Evolutionary conservation across 2,329 filamentous ascomycete species (phyloP), one percentile per base, ranked within the genome.

Genomic region (Sclerotinia spermophila): DNA sequence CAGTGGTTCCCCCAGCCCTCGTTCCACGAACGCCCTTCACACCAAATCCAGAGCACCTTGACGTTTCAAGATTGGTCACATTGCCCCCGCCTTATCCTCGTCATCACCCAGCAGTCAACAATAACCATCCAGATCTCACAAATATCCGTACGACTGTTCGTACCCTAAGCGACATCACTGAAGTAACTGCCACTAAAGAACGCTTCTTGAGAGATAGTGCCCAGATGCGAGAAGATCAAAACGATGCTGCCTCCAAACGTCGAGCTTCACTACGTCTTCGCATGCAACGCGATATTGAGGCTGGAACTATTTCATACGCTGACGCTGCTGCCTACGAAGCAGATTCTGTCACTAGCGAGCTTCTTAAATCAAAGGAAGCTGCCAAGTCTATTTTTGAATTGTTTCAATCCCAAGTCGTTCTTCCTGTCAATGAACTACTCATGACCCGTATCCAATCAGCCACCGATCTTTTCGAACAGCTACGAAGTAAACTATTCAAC

Each of bases 61-160:
- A 99, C 77, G 91, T 98, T 38, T 98, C 96, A 5, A 87, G 96
- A 40, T 87, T 99, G 1, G 92, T 99, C 6, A 97, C 96, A 0
- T 84, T 99, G 42, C 96, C 96, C 13, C 96, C 96, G 1, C 92
- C 96, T 2, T 98, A 97, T 79, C 96, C 96, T 1, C 90, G 95
- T 11, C 95, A 98, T 78, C 92, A 98, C 76, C 96, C 96, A 13
- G 96, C 96, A 0, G 92, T 98, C 24, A 97, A 97, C 80, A 99
- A 98, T 78, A 96, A 89, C 75, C 96, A 99, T 78, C 96, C 96
- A 0, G 91, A 96, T 74, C 86, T 99, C n/a, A 86, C 90, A 0
- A 86, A 89, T 1, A 94, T 92, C 61, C 89, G 96, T 65, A 89
- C 85, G 4, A 86, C 89, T 0, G 91, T 97, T 30, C 88, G 94